Evolutionary conservation across 371 early-diverging fungal genomes (phyloP), one percentile per base, ranked within the genome.

Genomic region (Cokeromyces recurvatus): DNA sequence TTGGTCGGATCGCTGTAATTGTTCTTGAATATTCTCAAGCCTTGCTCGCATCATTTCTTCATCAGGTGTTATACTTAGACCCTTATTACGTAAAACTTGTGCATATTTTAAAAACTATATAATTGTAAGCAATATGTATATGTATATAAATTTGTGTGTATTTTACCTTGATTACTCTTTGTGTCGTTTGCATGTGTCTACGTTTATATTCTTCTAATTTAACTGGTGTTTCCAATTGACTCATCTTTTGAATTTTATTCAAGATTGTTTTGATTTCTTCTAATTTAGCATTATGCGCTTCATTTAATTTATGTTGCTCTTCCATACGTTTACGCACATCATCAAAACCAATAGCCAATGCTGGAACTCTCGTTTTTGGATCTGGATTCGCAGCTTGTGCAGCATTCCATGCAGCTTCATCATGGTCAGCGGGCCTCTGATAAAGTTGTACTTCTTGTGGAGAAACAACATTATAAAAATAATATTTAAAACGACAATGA

Each of bases 391-490:
- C 82, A 39, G 62, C 59, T 49, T 86, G 78, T 4, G 95, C 95
- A 41, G 86, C 88, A 38, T 84, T 70, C 82, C 90, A 94, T 43
- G 88, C 70, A n/a, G 66, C 68, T n/a, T 72, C 54, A 46, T 94
- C 90, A 12, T 87, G 77, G 46, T 81, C 76, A 7, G 80, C 79
- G 4, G 89, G 88, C 44, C 79, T 82, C 41, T 73, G 80, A 54
- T 95, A 95, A 31, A 80, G 58, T 29, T 75, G 79, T 3, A 85
- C 86, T 68, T 93, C 89, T 9, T 73, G 74, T 1, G 92, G 84
- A 52, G 87, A 78, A 0, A 90, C 92, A 48, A 87, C 73, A 53
- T 94, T 95, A 68, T 95, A 95, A 49, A 95, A 95, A 59, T 90
- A 94, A 54, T 90, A 84, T 55, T 82, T 85, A 65, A 94, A 92